Base-by-base conservation (phyloP, 2,329 filamentous ascomycete species). In the Achaetomium macrosporum region DNA sequence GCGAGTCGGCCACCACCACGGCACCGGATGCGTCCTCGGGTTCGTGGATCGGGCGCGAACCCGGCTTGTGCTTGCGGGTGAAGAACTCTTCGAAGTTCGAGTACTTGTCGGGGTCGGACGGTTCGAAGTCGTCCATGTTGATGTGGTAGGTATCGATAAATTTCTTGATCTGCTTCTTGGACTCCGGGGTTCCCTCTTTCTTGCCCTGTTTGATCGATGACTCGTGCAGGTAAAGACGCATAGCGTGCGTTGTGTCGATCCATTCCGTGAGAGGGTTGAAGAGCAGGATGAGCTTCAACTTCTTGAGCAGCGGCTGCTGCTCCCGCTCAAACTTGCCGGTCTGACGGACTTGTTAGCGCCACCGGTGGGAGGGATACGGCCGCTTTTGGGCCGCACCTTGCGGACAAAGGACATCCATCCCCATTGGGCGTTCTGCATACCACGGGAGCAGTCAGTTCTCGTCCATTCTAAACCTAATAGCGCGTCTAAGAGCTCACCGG, bases 201-300 rank as follows among this genome's bases (percentile, higher is more conserved):
- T 37, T 52, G 66, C 69, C 68, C 48, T 53, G 59, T 48, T 60
- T 54, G 13, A 69, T 30, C 2, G 42, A 1, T 1, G 65, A 69
- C 56, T 66, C 66, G 47, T 72, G 69, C 30, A 71, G 64, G 46
- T 65, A 68, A 15, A 69, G 54, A 15, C 69, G 65, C 64, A 73
- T 64, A 8, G 59, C 51, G 49, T 69, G 65, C 0, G 68, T 72
- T 4, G 57, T 64, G 54, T 71, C 68, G 33, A 73, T 62, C 71
- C 68, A 73, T 62, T 71, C 70, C 7, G 61, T 66, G 1, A 69
- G 41, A 2, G 67, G 69, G 50, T 72, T 74, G 63, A 73, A 73
- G 8, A 74, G 64, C 0, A 73, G 20, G 4, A 72, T 57, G 5
- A 74, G 59, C 54, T 71, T 72, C 16, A 72, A 17, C 48, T 73